Evolutionary conservation across 225 moss, liverwort and hornwort species (phyloP), one percentile per base, ranked within the genome.

Genomic region (Pseudisothecium myosuroides): DNA sequence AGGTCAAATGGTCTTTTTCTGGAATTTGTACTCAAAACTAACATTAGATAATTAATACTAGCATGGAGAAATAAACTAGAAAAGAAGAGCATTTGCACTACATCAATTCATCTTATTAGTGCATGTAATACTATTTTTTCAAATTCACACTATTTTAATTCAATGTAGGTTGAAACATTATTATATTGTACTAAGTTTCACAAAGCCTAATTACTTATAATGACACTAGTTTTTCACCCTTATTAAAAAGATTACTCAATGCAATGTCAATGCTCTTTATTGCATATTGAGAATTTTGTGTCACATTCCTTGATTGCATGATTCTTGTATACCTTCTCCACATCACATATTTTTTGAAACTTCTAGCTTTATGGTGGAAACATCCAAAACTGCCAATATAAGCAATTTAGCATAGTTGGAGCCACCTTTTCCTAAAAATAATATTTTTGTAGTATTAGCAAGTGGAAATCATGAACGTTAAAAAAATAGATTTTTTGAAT

Each of bases 41-140:
- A 24, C 6, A 68, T n/a, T 23, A 24, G 14, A 69, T 14, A 39
- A 69, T 45, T 29, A 29, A 45, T 29, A 29, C 47, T 18, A 74
- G 2, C 6, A 74, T 10, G 4, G 17, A 47, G 2, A 20, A 74
- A 28, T 28, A 28, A 45, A 72, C 6, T 73, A 73, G 10, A 2
- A 0, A 73, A 45, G 24, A 74, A 45, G 5, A 10, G 2, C 7
- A 47, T 47, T 29, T 18, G 18, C 7, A 47, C 2, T 47, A 2
- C 18, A 31, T 18, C 4, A 49, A 19, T 75, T 32, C 32, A 49
- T 49, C 20, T 75, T 75, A 75, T 32, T 32, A 31, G 4, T 72
- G 16, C 1, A 1, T 12, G 4, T 31, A 2, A 31, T 11, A 7
- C 17, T 49, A 7, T 31, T 4, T 47, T 75, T 29, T 0, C 17